phyloP scores from a whole-genome alignment of 78 protist species.

The Dictyostelium purpureum region DNA sequence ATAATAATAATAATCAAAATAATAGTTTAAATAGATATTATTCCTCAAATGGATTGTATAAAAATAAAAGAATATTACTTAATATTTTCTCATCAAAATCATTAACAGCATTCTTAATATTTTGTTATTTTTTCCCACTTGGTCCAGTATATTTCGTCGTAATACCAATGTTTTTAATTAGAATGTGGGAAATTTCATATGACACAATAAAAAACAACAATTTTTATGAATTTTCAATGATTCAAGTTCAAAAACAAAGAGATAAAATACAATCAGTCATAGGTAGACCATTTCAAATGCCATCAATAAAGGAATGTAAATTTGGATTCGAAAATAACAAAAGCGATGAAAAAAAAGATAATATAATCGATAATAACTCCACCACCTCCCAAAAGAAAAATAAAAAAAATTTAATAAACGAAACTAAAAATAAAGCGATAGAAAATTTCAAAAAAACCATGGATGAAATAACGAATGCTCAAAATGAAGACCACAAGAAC shows the following conservation, averaged over 20 bases:
- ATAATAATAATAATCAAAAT: neutral
- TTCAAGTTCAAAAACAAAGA: neutral
- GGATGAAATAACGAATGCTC: neutral
- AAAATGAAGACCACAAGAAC: neutral
- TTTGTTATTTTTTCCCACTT: neutral
- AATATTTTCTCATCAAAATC: neutral
- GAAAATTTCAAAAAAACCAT: neutral
- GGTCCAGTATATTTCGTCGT: neutral
- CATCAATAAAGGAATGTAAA: neutral
- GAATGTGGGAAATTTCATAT: neutral
- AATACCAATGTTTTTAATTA: neutral
- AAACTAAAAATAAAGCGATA: no score
- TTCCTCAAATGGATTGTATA: neutral
- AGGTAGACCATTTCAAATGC: constrained; percentile 6
- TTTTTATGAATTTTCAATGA: neutral
- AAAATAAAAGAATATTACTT: neutral
- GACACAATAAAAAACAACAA: neutral
- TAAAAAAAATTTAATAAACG: neutral
- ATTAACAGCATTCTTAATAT: neutral
- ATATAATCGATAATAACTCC: neutral
- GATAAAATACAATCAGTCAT: neutral
- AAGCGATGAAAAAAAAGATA: neutral
- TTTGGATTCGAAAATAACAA: no score
- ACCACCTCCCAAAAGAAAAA: neutral
- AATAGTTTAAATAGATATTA: neutral